Evolutionary conservation across 768 basidiomycete genomes (phyloP), one percentile per base, ranked within the genome.

Genomic region (Termitomyces titanicus): DNA sequence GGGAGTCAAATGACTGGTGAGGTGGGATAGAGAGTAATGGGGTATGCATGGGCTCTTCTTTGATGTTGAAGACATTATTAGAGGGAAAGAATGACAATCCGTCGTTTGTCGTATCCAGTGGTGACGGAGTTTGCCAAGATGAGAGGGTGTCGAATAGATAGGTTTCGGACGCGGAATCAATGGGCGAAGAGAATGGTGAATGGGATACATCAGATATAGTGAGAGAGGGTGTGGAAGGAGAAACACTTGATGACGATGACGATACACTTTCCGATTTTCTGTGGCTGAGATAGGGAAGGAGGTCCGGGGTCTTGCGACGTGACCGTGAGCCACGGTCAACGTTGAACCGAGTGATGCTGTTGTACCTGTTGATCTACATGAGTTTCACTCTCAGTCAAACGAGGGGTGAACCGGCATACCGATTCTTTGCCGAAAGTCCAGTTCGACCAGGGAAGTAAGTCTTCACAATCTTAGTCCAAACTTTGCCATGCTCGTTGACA

Each of bases 391-490:
- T 15, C 34, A 7, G 3, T 43, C 38, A 47, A 22, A 47, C 3
- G 13, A 51, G 33, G 15, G 25, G 15, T 22, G 25, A 46, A 27
- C 18, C 12, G 10, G 61, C 70, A 53, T 62, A 81, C 80, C 81
- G 74, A 65, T 84, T 84, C 73, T 83, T 84, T 15, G 81, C 81
- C 2, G 81, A 79, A 15, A 84, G 70, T 13, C 81, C 82, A 17
- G 82, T 84, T 37, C 82, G 73, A 5, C 82, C 81, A 45, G 82
- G 82, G 66, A 84, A 82, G 61, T 82, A 82, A 6, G 77, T 80
- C 62, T 81, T 80, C 33, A 82, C 82, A 43, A 84, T 84, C 63
- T 82, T 82, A 0, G 82, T 81, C 82, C 82, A 84, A 5, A 80
- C 78, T 63, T 80, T 82, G 18, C 82, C 82, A 55, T 82, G 79